These are phyloP conservation scores for Yamadazyma spencermartinsiae DNA, from an alignment of 1,139 yeast genomes.

Conservation along the genomic window DNA sequence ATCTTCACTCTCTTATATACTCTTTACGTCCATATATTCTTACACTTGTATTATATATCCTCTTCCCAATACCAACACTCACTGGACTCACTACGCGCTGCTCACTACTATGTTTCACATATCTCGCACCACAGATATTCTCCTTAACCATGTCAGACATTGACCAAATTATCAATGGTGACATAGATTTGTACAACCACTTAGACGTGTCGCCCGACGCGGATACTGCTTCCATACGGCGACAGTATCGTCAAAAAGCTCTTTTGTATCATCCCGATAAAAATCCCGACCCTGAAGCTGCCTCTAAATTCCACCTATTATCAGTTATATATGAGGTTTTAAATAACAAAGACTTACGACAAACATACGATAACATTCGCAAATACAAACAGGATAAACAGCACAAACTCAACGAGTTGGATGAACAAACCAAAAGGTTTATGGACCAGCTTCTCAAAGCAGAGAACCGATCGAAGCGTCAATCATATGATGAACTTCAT, in stretches of 20 bases:
- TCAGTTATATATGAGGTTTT: slow-evolving; percentile 42
- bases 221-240: slow-evolving; percentile 63
- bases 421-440: slow-evolving; percentile 31
- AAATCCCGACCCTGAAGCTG: slow-evolving; percentile 33
- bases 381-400: slow-evolving; percentile 16
- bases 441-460: slow-evolving; percentile 35
- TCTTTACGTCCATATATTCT: no score
- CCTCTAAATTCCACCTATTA: slow-evolving; percentile 38
- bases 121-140: no score
- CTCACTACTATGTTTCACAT: no score
- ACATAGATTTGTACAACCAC: slow-evolving; percentile 34
- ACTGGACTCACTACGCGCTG: no score
- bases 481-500: slow-evolving; percentile 11
- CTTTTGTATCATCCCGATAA: slow-evolving; percentile 70
- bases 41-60: no score
- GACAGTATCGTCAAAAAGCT: slow-evolving; percentile 82
- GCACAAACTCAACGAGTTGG: slow-evolving; percentile 17
- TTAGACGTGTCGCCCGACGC: slow-evolving; percentile 28
- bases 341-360: slow-evolving; percentile 27
- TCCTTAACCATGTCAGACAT: slow-evolving; percentile 12
- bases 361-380: slow-evolving; percentile 37
- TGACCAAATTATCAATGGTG: slow-evolving; percentile 28
- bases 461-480: slow-evolving; percentile 21
- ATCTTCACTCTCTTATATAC: no score
- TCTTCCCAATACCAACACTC: no score